phyloP scores from a whole-genome alignment of 2,329 filamentous ascomycete species.

The Magnaporthiopsis incrustans region DNA sequence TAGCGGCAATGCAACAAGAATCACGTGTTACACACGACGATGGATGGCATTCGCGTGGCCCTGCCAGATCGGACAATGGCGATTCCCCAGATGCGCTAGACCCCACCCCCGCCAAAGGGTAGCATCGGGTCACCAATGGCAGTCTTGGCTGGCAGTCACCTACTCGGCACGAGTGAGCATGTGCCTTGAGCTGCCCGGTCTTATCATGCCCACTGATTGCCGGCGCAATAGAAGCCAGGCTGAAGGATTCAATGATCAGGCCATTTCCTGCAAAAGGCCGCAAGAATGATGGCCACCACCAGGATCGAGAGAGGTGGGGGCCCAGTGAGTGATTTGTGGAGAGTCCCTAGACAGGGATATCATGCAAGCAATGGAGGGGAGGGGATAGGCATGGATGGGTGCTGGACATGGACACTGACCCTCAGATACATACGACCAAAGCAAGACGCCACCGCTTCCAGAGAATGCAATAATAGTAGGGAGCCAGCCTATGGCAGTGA shows the following conservation, averaged over 20 bases:
- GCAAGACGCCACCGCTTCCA: no score
- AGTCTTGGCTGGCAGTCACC: not conserved
- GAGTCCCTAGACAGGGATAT: no score
- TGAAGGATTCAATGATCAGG: not conserved
- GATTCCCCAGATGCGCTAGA: not conserved
- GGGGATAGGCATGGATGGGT: no score
- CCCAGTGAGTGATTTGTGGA: no score
- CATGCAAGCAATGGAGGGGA: no score
- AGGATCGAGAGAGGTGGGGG: not conserved
- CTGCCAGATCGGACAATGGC: not conserved
- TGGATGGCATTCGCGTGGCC: not conserved
- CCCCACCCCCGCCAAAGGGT: not conserved
- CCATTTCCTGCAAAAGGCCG: not conserved
- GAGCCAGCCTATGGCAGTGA: no score
- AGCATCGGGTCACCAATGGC: not conserved
- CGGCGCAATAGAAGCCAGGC: no score
- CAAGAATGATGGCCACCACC: not conserved
- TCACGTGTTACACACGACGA: not conserved
- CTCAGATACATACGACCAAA: no score
- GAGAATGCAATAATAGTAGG: no score
- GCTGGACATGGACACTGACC: no score
- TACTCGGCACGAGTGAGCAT: not conserved
- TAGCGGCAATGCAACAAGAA: not conserved
- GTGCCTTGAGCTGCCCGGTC: not conserved
- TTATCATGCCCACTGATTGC: not conserved